Conservation (phyloP, 768 basidiomycete species). For the Tulasnella sp. region DNA sequence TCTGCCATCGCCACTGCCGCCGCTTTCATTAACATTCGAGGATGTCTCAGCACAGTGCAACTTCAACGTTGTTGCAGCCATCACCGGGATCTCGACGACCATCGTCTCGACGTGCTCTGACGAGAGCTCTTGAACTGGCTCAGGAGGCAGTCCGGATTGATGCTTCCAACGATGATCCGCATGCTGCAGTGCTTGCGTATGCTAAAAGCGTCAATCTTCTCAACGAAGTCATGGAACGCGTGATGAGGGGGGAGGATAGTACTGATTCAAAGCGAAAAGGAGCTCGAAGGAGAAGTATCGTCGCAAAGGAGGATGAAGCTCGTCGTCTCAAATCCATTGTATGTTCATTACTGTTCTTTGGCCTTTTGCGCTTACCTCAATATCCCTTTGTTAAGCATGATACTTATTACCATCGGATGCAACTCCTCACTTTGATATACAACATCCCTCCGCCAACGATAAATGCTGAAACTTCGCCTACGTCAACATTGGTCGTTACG, state of each 20-base stretch:
- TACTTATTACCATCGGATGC: constrained; percentile 90
- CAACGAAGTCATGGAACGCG: constrained; percentile 86
- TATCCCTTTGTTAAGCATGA: constrained; percentile 48
- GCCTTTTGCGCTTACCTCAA: background rate
- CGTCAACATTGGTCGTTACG: constrained; percentile 40
- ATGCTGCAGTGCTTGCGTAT: constrained; percentile 81
- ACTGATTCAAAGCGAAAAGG: constrained; percentile 28
- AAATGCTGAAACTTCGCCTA: constrained; percentile 34
- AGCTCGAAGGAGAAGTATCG: constrained; percentile 44
- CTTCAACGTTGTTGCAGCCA: no score
- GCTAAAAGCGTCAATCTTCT: constrained; percentile 73
- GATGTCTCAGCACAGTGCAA: no score
- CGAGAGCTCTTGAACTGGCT: constrained; percentile 73
- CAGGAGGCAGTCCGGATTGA: constrained; percentile 83
- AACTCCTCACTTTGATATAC: constrained; percentile 80
- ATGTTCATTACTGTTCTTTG: constrained; percentile 27
- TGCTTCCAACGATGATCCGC: constrained; percentile 74
- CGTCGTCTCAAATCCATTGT: constrained; percentile 77
- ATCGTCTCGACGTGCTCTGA: constrained; percentile 76
- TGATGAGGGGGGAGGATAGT: constrained; percentile 68
- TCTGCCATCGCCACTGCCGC: no score
- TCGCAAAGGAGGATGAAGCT: constrained; percentile 88
- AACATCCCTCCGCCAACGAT: constrained; percentile 53
- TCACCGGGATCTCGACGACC: constrained; percentile 32
- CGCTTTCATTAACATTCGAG: no score